Conservation (phyloP, 805 yeast genomes). For the Candida ficus region DNA sequence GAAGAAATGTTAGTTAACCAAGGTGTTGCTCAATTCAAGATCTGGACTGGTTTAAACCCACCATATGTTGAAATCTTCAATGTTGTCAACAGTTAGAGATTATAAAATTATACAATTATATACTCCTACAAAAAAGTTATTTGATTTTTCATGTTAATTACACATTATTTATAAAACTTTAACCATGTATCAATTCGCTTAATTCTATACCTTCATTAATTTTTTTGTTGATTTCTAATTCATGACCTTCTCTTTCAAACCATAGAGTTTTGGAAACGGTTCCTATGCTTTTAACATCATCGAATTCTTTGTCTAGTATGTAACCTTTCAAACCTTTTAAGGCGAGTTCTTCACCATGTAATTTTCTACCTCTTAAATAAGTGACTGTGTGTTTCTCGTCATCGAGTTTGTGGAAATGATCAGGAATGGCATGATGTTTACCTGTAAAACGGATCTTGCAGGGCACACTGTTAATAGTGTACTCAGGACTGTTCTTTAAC, state of each 20-base stretch:
- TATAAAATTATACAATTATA: neutral
- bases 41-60: constrained; percentile 66
- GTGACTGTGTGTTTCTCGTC: constrained; percentile 14
- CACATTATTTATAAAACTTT: neutral
- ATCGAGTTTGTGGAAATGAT: constrained; percentile 15
- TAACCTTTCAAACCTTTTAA: constrained; percentile 11
- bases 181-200: constrained; percentile 21
- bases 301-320: constrained; percentile 20
- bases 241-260: constrained; percentile 36
- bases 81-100: constrained; percentile 40
- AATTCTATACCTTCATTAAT: constrained; percentile 25
- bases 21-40: constrained; percentile 80
- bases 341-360: constrained; percentile 23
- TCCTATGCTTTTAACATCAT: constrained; percentile 16
- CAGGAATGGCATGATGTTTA: constrained; percentile 9
- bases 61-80: constrained; percentile 58
- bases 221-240: constrained; percentile 21
- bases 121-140: neutral
- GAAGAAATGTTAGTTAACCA: constrained; percentile 89
- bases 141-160: neutral
- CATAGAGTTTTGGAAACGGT: constrained; percentile 18
- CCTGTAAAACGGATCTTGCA: constrained; percentile 24
- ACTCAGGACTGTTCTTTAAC: neutral
- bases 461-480: constrained; percentile 22
- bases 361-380: constrained; percentile 32